Percentiles rank a stretch among this genome's conserved stretches.
Evolutionary conservation across 2,329 filamentous ascomycete genomes (phyloP).

Genomic region (Annulohypoxylon truncatum): DNA sequence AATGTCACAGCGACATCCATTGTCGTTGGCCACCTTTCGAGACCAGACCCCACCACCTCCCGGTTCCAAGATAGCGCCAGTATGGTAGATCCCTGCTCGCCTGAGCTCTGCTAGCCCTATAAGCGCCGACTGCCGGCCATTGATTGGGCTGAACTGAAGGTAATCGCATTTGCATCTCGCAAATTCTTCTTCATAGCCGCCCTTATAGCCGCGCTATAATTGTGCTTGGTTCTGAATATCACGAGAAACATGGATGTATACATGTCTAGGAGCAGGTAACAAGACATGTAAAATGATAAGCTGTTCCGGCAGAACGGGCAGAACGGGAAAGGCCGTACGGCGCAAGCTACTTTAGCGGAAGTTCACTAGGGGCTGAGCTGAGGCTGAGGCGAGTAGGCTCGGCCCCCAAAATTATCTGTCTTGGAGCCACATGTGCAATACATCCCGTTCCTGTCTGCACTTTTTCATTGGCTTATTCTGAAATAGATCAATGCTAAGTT

Average conservation of each 20-base stretch:
- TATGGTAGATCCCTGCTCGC: not conserved
- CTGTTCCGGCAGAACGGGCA: constrained; percentile 21
- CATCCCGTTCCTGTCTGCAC: not conserved
- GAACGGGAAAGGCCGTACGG: constrained; percentile 25
- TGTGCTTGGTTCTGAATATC: not conserved
- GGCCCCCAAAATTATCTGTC: constrained; percentile 39
- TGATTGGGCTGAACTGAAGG: constrained; percentile 27
- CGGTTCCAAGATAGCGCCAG: constrained; percentile 29
- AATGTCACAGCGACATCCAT: constrained; percentile 24
- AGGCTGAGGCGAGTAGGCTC: constrained; percentile 38
- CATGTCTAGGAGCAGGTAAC: no score
- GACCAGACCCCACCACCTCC: constrained; percentile 37
- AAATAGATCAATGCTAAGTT: constrained; percentile 4
- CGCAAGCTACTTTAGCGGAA: not conserved
- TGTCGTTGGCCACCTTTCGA: constrained; percentile 40
- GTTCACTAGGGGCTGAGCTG: constrained; percentile 41
- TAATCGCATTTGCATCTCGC: not conserved
- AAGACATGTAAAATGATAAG: not conserved
- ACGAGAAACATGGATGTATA: not conserved
- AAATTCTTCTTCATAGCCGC: not conserved
- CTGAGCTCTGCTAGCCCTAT: constrained; percentile 19
- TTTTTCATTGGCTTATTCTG: constrained; percentile 19
- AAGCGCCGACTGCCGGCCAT: constrained; percentile 24
- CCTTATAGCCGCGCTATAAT: not conserved
- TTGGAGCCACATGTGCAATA: not conserved